Percentiles rank a stretch among this genome's conserved stretches.
phyloP scores from a whole-genome alignment of 2,329 filamentous ascomycete genomes.

The Pestalotiopsis sp. region DNA sequence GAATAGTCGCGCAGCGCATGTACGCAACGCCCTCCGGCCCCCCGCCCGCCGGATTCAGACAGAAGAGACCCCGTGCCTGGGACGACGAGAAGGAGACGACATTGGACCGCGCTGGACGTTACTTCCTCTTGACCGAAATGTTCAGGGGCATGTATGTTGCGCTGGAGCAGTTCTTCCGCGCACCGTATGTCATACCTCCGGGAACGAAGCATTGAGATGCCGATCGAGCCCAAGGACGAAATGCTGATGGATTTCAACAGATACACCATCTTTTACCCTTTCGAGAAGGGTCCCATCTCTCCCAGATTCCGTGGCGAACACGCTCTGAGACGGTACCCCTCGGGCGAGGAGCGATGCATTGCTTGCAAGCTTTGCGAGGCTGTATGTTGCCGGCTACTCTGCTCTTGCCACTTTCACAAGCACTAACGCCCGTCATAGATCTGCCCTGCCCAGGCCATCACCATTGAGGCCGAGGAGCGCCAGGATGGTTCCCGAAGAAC shows the following conservation, averaged over 20 bases:
- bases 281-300: conserved; percentile 98
- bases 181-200: conserved; percentile 71
- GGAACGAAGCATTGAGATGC: neutral
- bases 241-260: conserved; percentile 44
- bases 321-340: conserved; percentile 92
- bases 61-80: conserved; percentile 75
- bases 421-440: conserved; percentile 48
- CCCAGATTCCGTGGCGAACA: conserved; percentile 98
- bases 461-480: conserved; percentile 98
- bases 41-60: conserved; percentile 79
- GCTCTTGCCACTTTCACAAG: neutral
- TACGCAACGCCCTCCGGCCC: conserved; percentile 76
- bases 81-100: conserved; percentile 76
- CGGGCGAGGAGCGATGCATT: conserved; percentile 98
- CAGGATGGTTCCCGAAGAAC: conserved; percentile 93
- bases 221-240: neutral
- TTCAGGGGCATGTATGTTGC: conserved; percentile 96
- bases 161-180: conserved; percentile 96
- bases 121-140: conserved; percentile 96
- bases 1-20: conserved; percentile 36
- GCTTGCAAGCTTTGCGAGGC: conserved; percentile 99
- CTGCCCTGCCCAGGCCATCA: conserved; percentile 97
- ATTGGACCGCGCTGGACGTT: conserved; percentile 84
- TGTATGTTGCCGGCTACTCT: conserved; percentile 37
- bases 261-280: conserved; percentile 98